Base-by-base conservation (phyloP, 1,284 basidiomycete species). In the Naganishia liquefaciens region DNA sequence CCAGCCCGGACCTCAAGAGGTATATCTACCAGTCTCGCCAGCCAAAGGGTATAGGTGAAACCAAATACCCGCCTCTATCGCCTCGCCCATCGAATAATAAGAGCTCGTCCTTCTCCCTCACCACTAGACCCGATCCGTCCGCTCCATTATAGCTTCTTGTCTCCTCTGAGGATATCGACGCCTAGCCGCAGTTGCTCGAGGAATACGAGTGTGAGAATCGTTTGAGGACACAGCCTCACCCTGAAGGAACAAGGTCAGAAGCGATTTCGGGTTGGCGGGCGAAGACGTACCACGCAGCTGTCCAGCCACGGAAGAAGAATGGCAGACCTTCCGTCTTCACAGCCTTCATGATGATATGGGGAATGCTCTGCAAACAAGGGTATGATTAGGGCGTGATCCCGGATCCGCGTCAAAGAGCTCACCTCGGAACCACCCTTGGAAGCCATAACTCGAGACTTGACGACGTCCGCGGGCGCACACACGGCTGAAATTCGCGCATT, bases 251-350 rank as follows among this genome's bases (percentile, higher is more conserved):
- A 21, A 46, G 7, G 46, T 46, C 13, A 46, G 52, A 2, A 17
- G 39, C 28, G 19, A 11, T 5, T 27, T n/a, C n/a, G n/a, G n/a
- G n/a, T n/a, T 27, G 47, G 25, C 5, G 33, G 52, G 11, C 23
- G 37, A 5, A 72, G 72, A 74, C 68, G 75, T 74, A 81, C 81
- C 81, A 83, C 0, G 82, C 80, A 5, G 82, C 82, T 10, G 81
- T 77, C 82, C 82, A 84, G n/a, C 82, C 82, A 62, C 81, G 77
- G 76, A 84, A 82, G 46, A 84, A 69, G 76, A 83, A 83, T 17
- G 74, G 71, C 13, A 80, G 76, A 1, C 82, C 82, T 66, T 73
- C 71, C 23, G 65, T 65, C 23, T 64, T 66, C 11, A 68, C 64
- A 11, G 70, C 69, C 49, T 50, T 51, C 52, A 63, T 50, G 60